A percentile compares a stretch with the other conserved stretches of the same genome.
Evolutionary conservation across 2,329 filamentous ascomycete genomes (phyloP).

Genomic region (Niveomyces coronatus): DNA sequence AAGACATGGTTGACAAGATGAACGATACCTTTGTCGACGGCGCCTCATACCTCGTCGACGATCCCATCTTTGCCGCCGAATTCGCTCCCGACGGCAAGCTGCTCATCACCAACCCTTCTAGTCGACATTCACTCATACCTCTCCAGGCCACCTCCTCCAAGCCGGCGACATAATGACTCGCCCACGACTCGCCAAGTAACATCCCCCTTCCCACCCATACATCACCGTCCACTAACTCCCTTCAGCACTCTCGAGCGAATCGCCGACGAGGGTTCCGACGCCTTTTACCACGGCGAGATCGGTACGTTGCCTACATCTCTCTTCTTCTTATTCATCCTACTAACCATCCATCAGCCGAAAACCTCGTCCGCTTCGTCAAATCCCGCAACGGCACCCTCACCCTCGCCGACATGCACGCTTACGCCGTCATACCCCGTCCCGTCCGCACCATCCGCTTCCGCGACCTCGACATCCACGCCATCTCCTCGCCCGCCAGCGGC

Average conservation of each 20-base stretch:
- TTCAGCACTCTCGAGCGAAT: conserved; percentile 65
- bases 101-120: not conserved
- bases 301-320: conserved; percentile 20
- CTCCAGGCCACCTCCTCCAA: conserved; percentile 48
- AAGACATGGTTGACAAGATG: conserved; percentile 71
- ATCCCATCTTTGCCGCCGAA: conserved; percentile 75
- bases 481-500: conserved; percentile 69
- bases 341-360: conserved; percentile 43
- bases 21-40: conserved; percentile 19
- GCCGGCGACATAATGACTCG: conserved; percentile 72
- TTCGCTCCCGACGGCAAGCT: conserved; percentile 66
- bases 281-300: conserved; percentile 64
- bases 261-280: conserved; percentile 59
- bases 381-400: conserved; percentile 75
- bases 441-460: conserved; percentile 56
- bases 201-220: not conserved
- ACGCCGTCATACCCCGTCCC: conserved; percentile 56
- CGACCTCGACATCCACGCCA: conserved; percentile 58
- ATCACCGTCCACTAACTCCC: conserved; percentile 7
- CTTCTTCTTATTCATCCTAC: not conserved
- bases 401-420: conserved; percentile 62
- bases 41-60: conserved; percentile 57
- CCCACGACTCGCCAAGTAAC: conserved; percentile 59
- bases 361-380: conserved; percentile 60
- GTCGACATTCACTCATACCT: not conserved